Evolutionary conservation across 495 filamentous ascomycete genomes (phyloP).

Genomic region (Massariosphaeria phaeospora): DNA sequence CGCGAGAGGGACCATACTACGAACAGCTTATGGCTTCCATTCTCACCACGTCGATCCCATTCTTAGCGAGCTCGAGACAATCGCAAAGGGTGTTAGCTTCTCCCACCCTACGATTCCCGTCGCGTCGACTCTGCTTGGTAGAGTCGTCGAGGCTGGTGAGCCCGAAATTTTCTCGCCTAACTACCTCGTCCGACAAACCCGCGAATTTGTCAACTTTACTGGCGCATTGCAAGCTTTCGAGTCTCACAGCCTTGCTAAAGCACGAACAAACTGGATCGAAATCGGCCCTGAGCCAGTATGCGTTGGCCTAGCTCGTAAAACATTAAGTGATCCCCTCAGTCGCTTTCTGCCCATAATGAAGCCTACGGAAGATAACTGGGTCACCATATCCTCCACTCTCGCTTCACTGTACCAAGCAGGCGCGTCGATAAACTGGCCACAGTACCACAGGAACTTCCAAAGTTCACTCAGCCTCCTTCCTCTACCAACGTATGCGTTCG

Average conservation of each 20-base stretch:
- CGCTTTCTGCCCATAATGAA: constrained; percentile 3
- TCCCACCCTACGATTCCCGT: constrained; percentile 20
- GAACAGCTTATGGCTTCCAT: constrained; percentile 19
- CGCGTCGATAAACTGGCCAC: constrained; percentile 1
- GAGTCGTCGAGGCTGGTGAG: constrained; percentile 13
- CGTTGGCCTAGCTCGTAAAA: constrained; percentile 8
- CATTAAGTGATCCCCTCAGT: constrained; percentile 4
- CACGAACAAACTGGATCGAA: constrained; percentile 29
- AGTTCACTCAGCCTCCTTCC: constrained; percentile 6
- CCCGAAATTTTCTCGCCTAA: constrained; percentile 31
- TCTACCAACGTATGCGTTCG: constrained; percentile 10
- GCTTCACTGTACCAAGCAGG: not conserved
- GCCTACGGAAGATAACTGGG: not conserved
- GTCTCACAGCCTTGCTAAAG: constrained; percentile 17
- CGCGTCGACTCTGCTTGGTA: constrained; percentile 29
- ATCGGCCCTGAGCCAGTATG: constrained; percentile 36
- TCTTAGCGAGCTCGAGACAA: constrained; percentile 6
- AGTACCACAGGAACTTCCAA: constrained; percentile 29
- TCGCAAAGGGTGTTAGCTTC: constrained; percentile 25
- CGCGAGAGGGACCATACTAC: constrained; percentile 9
- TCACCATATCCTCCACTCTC: not conserved
- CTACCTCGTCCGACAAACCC: constrained; percentile 66
- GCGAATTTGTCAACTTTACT: constrained; percentile 70
- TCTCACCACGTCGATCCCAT: constrained; percentile 26
- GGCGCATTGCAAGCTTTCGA: constrained; percentile 57